Evolutionary conservation across 2,329 filamentous ascomycete species (phyloP).

Genomic region (Camillea tinctor): DNA sequence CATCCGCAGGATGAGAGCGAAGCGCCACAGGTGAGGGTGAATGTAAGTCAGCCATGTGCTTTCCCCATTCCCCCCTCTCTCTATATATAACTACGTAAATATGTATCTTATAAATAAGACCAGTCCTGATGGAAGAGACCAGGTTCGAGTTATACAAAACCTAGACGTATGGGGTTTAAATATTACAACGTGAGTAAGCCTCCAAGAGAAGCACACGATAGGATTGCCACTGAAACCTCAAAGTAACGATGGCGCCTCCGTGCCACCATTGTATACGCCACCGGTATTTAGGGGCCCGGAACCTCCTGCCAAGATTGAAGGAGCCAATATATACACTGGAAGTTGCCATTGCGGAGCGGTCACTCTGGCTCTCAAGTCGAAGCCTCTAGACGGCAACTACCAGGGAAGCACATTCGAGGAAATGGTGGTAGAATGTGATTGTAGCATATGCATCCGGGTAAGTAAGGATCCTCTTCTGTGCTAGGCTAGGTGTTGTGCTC

Average conservation of each 20-base stretch:
- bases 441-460: constrained; percentile 46
- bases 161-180: constrained; percentile 39
- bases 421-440: constrained; percentile 42
- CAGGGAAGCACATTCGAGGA: constrained; percentile 33
- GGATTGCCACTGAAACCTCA: background rate
- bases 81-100: constrained; percentile 35
- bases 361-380: constrained; percentile 38
- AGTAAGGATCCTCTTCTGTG: constrained; percentile 29
- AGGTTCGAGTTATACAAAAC: constrained; percentile 41
- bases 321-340: constrained; percentile 41
- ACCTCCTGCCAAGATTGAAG: constrained; percentile 34
- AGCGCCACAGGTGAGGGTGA: constrained; percentile 15
- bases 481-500: background rate
- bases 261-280: constrained; percentile 30
- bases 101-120: background rate
- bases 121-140: background rate
- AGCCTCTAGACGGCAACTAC: constrained; percentile 39
- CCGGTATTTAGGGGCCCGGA: constrained; percentile 37
- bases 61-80: too few species aligned
- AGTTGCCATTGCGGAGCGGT: constrained; percentile 50
- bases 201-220: background rate
- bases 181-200: constrained; percentile 24
- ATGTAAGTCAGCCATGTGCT: constrained; percentile 29
- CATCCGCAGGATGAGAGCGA: constrained; percentile 10
- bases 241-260: constrained; percentile 37